These are phyloP conservation scores for Arachnomyces sp. DNA, from an alignment of 2,329 filamentous ascomycete species.

Conservation along the genomic window DNA sequence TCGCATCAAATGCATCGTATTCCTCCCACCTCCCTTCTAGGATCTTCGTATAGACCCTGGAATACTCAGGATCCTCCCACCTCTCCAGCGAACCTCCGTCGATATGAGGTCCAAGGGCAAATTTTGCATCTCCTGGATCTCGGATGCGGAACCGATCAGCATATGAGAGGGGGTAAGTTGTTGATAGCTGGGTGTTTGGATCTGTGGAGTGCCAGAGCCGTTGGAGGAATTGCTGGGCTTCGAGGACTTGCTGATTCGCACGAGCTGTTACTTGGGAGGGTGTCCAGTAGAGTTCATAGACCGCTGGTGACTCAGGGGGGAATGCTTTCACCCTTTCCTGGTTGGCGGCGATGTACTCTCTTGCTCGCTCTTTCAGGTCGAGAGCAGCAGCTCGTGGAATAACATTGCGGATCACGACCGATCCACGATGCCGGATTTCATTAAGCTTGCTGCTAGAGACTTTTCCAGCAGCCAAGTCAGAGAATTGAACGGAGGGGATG, in stretches of 20 bases:
- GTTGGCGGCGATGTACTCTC: conserved; percentile 58
- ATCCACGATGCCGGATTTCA: conserved; percentile 45
- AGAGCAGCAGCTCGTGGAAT: conserved; percentile 55
- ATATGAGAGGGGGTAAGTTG: conserved; percentile 57
- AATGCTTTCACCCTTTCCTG: conserved; percentile 48
- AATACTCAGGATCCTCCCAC: conserved; percentile 64
- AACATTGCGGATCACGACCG: conserved; percentile 57
- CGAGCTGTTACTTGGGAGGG: conserved; percentile 58
- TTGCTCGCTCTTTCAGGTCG: conserved; percentile 55
- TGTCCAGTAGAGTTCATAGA: conserved; percentile 71
- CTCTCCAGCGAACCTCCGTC: conserved; percentile 68
- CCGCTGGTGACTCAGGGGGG: conserved; percentile 57
- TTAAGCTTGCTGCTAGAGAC: conserved; percentile 24
- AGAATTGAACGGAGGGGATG: conserved; percentile 36
- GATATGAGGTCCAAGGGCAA: conserved; percentile 64
- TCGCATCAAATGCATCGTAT: conserved; percentile 75
- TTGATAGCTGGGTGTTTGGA: conserved; percentile 37
- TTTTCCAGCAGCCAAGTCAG: conserved; percentile 30
- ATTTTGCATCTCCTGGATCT: conserved; percentile 60
- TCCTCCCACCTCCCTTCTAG: conserved; percentile 69
- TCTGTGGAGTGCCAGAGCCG: conserved; percentile 54
- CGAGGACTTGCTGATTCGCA: conserved; percentile 56
- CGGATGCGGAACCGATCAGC: conserved; percentile 65
- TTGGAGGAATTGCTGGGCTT: conserved; percentile 55
- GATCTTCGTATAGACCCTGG: conserved; percentile 65